Conservation (phyloP, 2,329 filamentous ascomycete species). For the Escovopsis sp. region DNA sequence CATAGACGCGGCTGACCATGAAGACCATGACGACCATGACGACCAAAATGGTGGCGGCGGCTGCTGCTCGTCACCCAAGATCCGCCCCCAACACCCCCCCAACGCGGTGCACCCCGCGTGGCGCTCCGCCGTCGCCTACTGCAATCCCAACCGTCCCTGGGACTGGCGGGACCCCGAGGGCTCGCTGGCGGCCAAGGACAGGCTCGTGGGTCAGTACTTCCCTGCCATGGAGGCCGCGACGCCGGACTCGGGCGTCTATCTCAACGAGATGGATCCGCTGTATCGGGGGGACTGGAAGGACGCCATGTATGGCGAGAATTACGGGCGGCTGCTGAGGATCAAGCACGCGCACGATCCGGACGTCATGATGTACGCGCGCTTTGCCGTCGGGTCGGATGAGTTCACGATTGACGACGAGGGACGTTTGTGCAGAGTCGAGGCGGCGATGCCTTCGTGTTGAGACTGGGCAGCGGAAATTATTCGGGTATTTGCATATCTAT, state of each 20-base stretch:
- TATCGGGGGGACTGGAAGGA: conserved; percentile 2
- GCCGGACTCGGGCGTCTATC: conserved; percentile 24
- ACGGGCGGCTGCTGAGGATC: conserved; percentile 19
- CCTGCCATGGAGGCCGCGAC: conserved; percentile 21
- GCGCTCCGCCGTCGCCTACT: conserved; percentile 7
- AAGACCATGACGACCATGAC: no score
- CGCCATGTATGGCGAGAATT: conserved; percentile 15
- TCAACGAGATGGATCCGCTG: conserved; percentile 29
- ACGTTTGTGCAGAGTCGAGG: no score
- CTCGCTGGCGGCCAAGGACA: conserved; percentile 1
- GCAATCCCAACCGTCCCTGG: conserved; percentile 5
- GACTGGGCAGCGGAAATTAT: no score
- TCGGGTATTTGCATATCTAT: no score
- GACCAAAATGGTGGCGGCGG: neutral
- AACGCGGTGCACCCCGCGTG: conserved; percentile 12
- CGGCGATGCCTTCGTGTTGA: no score
- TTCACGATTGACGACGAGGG: no score
- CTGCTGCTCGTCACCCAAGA: neutral
- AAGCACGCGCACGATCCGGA: conserved; percentile 32
- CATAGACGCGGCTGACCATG: no score
- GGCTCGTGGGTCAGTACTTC: conserved; percentile 19
- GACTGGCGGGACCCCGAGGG: conserved; percentile 1
- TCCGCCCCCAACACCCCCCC: neutral
- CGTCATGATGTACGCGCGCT: conserved; percentile 24
- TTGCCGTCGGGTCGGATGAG: neutral